phyloP scores from a whole-genome alignment of 129 eudicot genomes.

The Scalesia atractyloides region DNA sequence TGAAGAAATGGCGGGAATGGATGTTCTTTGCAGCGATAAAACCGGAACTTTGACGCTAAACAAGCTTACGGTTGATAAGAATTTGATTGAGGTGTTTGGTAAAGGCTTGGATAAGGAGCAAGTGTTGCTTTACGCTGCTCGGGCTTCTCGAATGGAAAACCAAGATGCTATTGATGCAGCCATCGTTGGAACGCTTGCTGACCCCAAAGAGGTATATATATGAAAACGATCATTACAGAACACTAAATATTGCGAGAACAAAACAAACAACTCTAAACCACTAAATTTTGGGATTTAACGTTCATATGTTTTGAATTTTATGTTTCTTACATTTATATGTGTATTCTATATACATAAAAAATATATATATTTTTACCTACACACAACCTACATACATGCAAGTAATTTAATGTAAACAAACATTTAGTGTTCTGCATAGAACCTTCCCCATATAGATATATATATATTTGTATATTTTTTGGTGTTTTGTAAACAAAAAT shows the following conservation, averaged over 20 bases:
- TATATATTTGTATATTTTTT: background rate
- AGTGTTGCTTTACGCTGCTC: constrained; percentile 56
- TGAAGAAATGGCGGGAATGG: constrained; percentile 98
- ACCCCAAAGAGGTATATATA: constrained; percentile 53
- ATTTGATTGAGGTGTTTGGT: constrained; percentile 59
- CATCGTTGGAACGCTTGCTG: constrained; percentile 67
- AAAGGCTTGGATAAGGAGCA: constrained; percentile 46
- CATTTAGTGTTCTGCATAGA: too few relatives aligned
- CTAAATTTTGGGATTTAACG: too few relatives aligned
- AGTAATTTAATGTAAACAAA: too few relatives aligned
- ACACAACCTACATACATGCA: too few relatives aligned
- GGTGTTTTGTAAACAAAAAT: background rate
- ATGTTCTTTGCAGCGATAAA: constrained; percentile 88
- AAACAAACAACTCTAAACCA: too few relatives aligned
- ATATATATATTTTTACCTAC: too few relatives aligned
- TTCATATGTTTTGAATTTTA: too few relatives aligned
- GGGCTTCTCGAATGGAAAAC: constrained; percentile 78
- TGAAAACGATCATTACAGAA: too few relatives aligned
- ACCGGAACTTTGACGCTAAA: constrained; percentile 90
- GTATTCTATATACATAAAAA: too few relatives aligned
- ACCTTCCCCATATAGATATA: too few relatives aligned
- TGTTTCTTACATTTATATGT: too few relatives aligned
- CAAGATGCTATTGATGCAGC: constrained; percentile 90
- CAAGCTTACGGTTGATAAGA: constrained; percentile 74
- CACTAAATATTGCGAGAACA: too few relatives aligned